Conservation (phyloP, 2,329 filamentous ascomycete species). For the Talaromyces sp. region DNA sequence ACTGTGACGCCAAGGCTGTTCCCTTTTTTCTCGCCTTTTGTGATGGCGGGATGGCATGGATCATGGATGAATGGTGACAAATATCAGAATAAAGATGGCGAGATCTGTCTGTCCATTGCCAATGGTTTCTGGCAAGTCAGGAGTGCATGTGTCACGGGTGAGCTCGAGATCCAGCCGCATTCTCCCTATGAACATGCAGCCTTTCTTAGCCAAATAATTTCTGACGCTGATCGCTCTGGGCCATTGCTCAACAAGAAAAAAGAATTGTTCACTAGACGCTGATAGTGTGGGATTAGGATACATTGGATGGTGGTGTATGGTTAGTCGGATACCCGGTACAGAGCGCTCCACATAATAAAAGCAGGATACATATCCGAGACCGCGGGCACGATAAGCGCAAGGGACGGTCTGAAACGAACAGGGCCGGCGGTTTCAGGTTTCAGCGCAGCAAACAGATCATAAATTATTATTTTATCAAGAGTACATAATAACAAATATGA, state of each 20-base stretch:
- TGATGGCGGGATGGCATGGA: not conserved
- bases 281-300: not conserved
- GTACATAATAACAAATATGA: not conserved
- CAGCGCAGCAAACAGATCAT: not conserved
- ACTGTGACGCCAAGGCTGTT: not conserved
- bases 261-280: not conserved
- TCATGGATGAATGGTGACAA: not conserved
- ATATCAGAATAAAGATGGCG: not conserved
- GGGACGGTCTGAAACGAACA: not conserved
- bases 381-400: not conserved
- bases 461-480: not conserved
- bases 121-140: not conserved
- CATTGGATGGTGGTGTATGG: too few relatives aligned
- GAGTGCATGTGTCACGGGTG: not conserved
- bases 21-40: not conserved
- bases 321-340: too few relatives aligned
- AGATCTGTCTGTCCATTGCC: not conserved
- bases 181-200: not conserved
- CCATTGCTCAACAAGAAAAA: not conserved
- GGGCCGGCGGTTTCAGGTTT: not conserved
- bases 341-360: too few relatives aligned
- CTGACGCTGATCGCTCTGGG: not conserved
- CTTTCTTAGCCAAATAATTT: not conserved
- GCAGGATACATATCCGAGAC: not conserved
- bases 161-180: not conserved